Evolutionary conservation across 768 basidiomycete genomes (phyloP), one percentile per base, ranked within the genome.

Genomic region (Cantharellus anzutake): DNA sequence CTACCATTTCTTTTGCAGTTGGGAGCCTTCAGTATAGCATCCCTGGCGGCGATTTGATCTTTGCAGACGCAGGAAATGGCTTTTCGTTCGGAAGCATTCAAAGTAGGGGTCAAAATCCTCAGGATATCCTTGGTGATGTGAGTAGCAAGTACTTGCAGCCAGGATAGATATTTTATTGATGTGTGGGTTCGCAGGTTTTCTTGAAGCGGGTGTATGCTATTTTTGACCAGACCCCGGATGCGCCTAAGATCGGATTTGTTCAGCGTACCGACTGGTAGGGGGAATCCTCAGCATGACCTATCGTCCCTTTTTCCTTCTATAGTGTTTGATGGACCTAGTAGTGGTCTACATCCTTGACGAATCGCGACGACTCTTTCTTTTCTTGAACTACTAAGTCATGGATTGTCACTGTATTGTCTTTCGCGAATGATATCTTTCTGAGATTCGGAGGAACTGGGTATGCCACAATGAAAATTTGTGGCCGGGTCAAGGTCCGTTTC

Each of bases 41-140:
- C 35, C 52, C 52, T 7, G 52, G 57, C 11, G 56, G 42, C 51
- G 67, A 68, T 60, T 62, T 69, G 41, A 58, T 64, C 5, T 69
- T 65, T 59, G 65, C 66, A 7, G 64, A 64, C 38, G 65, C 64
- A 4, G 64, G 65, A 11, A 37, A 59, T 41, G 48, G 48, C 3
- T 50, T 50, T 4, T 5, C 20, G 14, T 61, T 61, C 38, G 61
- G 61, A 16, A 48, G 56, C 5, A 59, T 61, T 29, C 61, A 61
- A 58, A 59, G 57, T n/a, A n/a, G 61, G 11, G 61, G 61, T 4
- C 11, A 51, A 4, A 61, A 59, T 11, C 48, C 50, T 20, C 61
- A 61, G 58, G 61, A 61, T 42, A 61, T 61, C 35, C 61, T 61
- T 7, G 61, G 61, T 16, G 61, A 61, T 59, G 61, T 61, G 39